These are phyloP conservation scores for Lasiosphaeria hispida DNA, from an alignment of 495 filamentous ascomycete genomes.

Conservation along the genomic window DNA sequence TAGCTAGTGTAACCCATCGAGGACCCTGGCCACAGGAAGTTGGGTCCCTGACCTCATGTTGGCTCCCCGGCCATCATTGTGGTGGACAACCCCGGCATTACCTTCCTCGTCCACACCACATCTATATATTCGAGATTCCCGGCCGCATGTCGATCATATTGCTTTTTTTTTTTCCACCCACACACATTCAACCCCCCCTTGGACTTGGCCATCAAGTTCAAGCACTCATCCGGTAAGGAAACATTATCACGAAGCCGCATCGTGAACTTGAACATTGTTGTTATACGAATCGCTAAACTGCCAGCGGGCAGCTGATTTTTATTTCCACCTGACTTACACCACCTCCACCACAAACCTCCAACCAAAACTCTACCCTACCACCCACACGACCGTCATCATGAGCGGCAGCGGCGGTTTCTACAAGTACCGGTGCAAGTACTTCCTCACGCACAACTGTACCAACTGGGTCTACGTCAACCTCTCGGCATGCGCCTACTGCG, in stretches of 20 bases:
- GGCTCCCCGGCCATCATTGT: too few species aligned
- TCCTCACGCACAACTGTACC: constrained; percentile 54
- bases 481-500: constrained; percentile 54
- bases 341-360: too few species aligned
- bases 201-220: background rate
- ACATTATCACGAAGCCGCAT: background rate
- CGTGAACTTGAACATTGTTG: background rate
- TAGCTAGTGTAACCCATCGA: too few species aligned
- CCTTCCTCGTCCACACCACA: background rate
- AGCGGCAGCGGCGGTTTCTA: constrained; percentile 58
- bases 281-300: constrained; percentile 22
- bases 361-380: too few species aligned
- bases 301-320: constrained; percentile 25
- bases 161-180: background rate
- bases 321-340: background rate
- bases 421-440: constrained; percentile 62
- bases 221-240: background rate
- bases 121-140: background rate
- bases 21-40: too few species aligned
- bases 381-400: constrained; percentile 37
- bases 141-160: constrained; percentile 2
- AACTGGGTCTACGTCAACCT: constrained; percentile 63
- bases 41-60: too few species aligned
- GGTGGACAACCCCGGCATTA: background rate
- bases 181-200: background rate